Conservation (phyloP, 495 filamentous ascomycete genomes). For the Cryomyces minteri region DNA sequence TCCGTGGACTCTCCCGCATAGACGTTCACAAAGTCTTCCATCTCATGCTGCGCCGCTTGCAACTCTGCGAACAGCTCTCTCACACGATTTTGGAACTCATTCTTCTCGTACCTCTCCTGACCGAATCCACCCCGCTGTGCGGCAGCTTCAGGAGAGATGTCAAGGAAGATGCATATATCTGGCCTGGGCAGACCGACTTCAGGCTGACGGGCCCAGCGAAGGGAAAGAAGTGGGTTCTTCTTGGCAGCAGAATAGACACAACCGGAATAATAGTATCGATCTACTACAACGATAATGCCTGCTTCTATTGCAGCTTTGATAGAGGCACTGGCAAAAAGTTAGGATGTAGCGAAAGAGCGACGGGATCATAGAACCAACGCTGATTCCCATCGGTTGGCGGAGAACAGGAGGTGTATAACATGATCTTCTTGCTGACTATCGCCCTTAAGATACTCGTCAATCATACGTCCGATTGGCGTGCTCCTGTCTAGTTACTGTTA, state of each 20-base stretch:
- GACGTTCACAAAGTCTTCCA: constrained; percentile 20
- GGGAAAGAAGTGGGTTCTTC: constrained; percentile 42
- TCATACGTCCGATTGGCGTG: constrained; percentile 78
- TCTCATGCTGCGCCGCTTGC: constrained; percentile 9
- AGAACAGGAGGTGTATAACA: constrained; percentile 87
- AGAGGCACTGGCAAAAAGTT: constrained; percentile 21
- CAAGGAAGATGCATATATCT: constrained; percentile 74
- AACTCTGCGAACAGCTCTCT: constrained; percentile 42
- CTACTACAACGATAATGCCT: constrained; percentile 64
- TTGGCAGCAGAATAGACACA: constrained; percentile 95
- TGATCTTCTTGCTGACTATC: constrained; percentile 70
- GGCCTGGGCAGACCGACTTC: constrained; percentile 79
- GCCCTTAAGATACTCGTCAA: constrained; percentile 67
- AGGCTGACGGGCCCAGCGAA: constrained; percentile 64
- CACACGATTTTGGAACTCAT: constrained; percentile 65
- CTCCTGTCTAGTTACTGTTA: constrained; percentile 44
- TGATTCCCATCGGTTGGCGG: constrained; percentile 88
- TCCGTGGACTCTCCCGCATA: constrained; percentile 29
- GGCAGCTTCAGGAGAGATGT: constrained; percentile 54
- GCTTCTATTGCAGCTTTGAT: constrained; percentile 40
- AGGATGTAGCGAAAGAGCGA: not conserved
- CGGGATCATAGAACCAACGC: constrained; percentile 25
- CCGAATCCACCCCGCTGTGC: constrained; percentile 69
- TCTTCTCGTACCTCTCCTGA: constrained; percentile 73
- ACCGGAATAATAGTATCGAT: constrained; percentile 88